phyloP scores from a whole-genome alignment of 176 grass and related monocot genomes.

The Carex cristatella region DNA sequence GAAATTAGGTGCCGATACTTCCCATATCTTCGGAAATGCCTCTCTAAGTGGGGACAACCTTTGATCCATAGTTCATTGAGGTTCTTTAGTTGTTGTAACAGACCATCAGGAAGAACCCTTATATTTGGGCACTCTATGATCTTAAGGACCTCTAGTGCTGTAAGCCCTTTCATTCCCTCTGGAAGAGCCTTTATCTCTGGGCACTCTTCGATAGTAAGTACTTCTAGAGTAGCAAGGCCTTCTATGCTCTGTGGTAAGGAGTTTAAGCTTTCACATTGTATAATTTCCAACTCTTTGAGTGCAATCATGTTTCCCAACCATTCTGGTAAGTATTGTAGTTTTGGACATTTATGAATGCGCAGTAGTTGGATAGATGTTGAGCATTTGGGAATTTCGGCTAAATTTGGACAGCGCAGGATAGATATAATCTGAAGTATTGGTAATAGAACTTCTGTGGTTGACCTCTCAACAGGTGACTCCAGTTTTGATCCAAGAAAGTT shows the following conservation, averaged over 20 bases:
- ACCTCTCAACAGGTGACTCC: too few relatives aligned
- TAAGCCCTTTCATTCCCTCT: neutral
- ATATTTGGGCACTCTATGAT: neutral
- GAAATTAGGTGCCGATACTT: neutral
- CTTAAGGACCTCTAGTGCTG: neutral
- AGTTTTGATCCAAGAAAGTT: too few relatives aligned
- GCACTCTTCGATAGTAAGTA: neutral
- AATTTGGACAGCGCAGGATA: too few relatives aligned
- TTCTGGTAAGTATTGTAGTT: too few relatives aligned
- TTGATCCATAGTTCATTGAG: neutral
- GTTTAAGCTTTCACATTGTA: neutral
- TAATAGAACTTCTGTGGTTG: too few relatives aligned
- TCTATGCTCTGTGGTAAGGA: neutral
- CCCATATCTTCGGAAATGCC: neutral
- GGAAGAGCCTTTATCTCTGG: neutral
- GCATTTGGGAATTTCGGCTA: too few relatives aligned
- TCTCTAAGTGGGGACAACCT: neutral
- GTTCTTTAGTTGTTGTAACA: neutral
- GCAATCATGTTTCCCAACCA: too few relatives aligned
- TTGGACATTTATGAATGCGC: too few relatives aligned
- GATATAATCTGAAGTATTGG: too few relatives aligned
- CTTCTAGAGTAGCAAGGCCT: neutral
- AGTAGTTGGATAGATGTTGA: too few relatives aligned
- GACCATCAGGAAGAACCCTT: neutral
- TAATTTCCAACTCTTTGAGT: neutral